These are phyloP conservation scores for Penicillium vulpinum DNA, from an alignment of 2,329 filamentous ascomycete species.

Conservation along the genomic window DNA sequence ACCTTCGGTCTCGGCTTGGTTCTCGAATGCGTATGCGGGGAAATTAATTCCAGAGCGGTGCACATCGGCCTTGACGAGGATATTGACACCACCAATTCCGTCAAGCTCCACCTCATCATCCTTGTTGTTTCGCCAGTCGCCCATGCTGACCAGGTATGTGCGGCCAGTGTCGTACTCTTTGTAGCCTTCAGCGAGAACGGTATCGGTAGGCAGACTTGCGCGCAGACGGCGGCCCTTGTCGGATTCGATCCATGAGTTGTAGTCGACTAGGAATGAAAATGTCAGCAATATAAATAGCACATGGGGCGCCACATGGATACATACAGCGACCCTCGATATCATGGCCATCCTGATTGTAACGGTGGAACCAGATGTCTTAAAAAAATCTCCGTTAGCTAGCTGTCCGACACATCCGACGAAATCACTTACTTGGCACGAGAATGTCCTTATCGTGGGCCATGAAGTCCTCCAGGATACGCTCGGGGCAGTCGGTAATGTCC, in stretches of 20 bases:
- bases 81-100: constrained; percentile 95
- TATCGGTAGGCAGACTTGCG: constrained; percentile 71
- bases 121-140: constrained; percentile 88
- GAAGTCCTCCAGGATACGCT: constrained; percentile 88
- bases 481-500: constrained; percentile 88
- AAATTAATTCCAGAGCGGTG: constrained; percentile 98
- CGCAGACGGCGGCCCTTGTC: constrained; percentile 76
- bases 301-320: constrained; percentile 34
- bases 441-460: constrained; percentile 91
- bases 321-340: constrained; percentile 95
- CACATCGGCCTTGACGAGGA: constrained; percentile 95
- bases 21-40: constrained; percentile 93
- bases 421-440: constrained; percentile 81
- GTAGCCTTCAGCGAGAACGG: constrained; percentile 91
- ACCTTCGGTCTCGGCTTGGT: constrained; percentile 97
- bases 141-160: constrained; percentile 85
- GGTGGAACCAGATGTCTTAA: constrained; percentile 93
- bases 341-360: constrained; percentile 67
- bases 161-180: constrained; percentile 89
- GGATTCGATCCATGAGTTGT: constrained; percentile 98
- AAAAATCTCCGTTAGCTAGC: constrained; percentile 16
- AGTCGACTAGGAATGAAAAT: constrained; percentile 67
- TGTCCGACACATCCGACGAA: background rate
- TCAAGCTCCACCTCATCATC: constrained; percentile 91
- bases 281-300: constrained; percentile 23